These are phyloP conservation scores for Sapria himalayana DNA, from an alignment of 345 rosid species.

Conservation along the genomic window DNA sequence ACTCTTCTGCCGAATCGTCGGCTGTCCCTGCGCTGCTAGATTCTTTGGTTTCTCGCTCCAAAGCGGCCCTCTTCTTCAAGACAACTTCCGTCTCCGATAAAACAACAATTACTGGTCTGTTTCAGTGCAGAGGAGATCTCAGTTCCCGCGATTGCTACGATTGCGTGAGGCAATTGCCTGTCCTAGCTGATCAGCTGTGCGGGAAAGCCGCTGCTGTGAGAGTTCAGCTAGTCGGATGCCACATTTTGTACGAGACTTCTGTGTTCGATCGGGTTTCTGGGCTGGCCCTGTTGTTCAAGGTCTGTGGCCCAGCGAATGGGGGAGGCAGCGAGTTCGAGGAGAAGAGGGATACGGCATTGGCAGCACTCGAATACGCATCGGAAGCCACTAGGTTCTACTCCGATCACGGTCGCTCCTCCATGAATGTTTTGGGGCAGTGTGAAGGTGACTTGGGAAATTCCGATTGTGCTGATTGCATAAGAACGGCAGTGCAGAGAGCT, in stretches of 20 bases:
- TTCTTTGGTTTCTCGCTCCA: slow-evolving; percentile 59
- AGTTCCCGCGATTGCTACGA: slow-evolving; percentile 52
- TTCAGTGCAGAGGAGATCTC: slow-evolving; percentile 91
- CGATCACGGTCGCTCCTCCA: slow-evolving; percentile 38
- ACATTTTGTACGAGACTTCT: slow-evolving; percentile 59
- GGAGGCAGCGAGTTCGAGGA: slow-evolving; percentile 72
- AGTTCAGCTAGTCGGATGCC: slow-evolving; percentile 76
- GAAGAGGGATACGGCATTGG: slow-evolving; percentile 65
- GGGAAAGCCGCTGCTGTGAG: slow-evolving; percentile 61
- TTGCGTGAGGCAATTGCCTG: slow-evolving; percentile 81
- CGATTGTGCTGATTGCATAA: slow-evolving; percentile 70
- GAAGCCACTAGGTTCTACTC: slow-evolving; percentile 54
- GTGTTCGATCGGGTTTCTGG: slow-evolving; percentile 81
- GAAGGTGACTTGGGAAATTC: slow-evolving; percentile 91
- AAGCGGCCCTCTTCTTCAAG: slow-evolving; percentile 62
- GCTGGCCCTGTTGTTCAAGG: slow-evolving; percentile 70
- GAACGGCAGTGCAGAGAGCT: slow-evolving; percentile 55
- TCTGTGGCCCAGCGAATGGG: slow-evolving; percentile 40
- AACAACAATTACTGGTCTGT: slow-evolving; percentile 60
- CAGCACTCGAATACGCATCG: slow-evolving; percentile 48
- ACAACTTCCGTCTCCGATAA: slow-evolving; percentile 64
- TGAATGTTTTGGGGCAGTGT: slow-evolving; percentile 74
- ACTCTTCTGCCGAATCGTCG: slow-evolving; percentile 64
- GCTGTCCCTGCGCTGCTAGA: slow-evolving; percentile 76
- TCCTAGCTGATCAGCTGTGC: slow-evolving; percentile 50